phyloP scores from a whole-genome alignment of 2,329 filamentous ascomycete species.

The Aspergillus novofumigatus region DNA sequence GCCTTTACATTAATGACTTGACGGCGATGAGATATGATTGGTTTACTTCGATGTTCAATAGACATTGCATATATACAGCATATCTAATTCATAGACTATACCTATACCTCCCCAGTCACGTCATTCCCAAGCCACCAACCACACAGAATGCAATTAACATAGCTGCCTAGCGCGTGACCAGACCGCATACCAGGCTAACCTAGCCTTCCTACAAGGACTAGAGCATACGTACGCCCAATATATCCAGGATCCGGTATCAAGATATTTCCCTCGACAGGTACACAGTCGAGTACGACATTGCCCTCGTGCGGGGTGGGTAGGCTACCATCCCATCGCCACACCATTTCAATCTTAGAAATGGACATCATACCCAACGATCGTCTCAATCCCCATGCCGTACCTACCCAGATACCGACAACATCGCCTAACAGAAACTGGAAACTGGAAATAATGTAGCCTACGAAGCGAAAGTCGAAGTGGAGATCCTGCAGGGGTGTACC shows the following conservation, averaged over 20 bases:
- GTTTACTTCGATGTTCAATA: background rate
- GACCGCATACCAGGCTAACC: background rate
- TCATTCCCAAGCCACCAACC: too few species aligned
- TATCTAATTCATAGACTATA: background rate
- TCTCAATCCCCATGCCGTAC: too few species aligned
- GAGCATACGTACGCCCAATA: background rate
- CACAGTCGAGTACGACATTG: background rate
- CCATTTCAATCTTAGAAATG: background rate
- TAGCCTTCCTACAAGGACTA: background rate
- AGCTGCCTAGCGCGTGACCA: background rate
- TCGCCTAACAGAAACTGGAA: background rate
- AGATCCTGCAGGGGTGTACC: background rate
- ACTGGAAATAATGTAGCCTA: background rate
- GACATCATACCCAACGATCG: too few species aligned
- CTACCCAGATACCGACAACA: background rate
- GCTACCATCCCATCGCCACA: too few species aligned
- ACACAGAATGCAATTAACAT: background rate
- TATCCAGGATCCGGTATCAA: too few species aligned
- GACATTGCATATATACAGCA: background rate
- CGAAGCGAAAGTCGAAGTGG: background rate
- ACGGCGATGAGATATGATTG: background rate
- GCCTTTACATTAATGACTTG: constrained; percentile 1
- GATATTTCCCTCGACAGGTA: background rate
- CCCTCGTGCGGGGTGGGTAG: background rate
- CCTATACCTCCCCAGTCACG: background rate